Evolutionary conservation across 331 rosid genomes (phyloP), one percentile per base, ranked within the genome.

Genomic region (Prunus yedoensis): DNA sequence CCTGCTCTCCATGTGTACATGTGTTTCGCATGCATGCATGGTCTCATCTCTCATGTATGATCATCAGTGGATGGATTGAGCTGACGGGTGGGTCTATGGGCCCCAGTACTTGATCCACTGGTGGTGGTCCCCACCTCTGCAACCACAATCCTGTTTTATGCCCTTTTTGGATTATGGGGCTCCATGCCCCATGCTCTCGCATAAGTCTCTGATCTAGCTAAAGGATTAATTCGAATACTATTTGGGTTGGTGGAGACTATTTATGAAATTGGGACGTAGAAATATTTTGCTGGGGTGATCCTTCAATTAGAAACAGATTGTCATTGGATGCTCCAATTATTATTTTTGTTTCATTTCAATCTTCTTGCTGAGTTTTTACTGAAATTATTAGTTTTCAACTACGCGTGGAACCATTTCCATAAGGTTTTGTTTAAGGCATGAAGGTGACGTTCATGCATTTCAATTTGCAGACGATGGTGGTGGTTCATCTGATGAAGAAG

Each of bases 401-500:
- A 30, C 0, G 35, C 35, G 28, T 20, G 28, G 15, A 56, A 12
- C 32, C 32, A 58, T 21, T 11, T 58, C 63, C 63, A 0, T 18
- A 54, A 25, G 25, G 25, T 54, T 58, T 57, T 23, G 30, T 58
- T 11, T 1, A 23, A 21, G 63, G 30, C 9, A 6, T 38, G 43
- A 38, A 38, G 43, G 2, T 38, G 43, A 38, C 43, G 43, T 38
- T 5, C 23, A 28, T 41, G 18, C 1, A 63, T 63, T 62, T 38
- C 43, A 38, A 38, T 38, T 38, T 38, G 47, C 80, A 85, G 88
- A 76, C 74, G 88, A 81, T 25, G 83, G 30, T 10, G 73, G 63
- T 10, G 88, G 71, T 51, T 86, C 92, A 16, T 83, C 88, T 0
- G 87, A 74, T 1, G 86, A 76, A 28, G 91, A 86, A 58, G 89